Conservation (phyloP, 2,329 filamentous ascomycete genomes). For the Diaporthe capsici region DNA sequence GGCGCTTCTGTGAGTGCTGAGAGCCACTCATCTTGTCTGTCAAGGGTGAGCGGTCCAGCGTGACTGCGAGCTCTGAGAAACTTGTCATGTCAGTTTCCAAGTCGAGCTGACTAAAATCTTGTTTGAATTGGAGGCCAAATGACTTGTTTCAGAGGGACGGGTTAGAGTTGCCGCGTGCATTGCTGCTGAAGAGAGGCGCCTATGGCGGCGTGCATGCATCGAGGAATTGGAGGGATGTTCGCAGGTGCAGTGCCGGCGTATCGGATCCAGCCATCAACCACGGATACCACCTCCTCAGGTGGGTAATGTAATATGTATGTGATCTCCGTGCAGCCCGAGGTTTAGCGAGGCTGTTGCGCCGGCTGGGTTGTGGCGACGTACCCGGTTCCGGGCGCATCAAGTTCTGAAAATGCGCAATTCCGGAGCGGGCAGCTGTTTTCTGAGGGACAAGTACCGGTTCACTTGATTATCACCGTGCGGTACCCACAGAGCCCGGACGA, state of each 20-base stretch:
- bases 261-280: slow-evolving; percentile 7
- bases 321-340: slow-evolving; percentile 32
- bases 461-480: background rate
- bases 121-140: slow-evolving; percentile 21
- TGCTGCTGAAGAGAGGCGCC: slow-evolving; percentile 7
- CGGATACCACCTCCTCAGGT: background rate
- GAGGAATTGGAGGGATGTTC: background rate
- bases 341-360: slow-evolving; percentile 23
- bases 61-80: background rate
- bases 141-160: slow-evolving; percentile 10
- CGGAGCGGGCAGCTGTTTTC: background rate
- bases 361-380: background rate
- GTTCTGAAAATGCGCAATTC: background rate
- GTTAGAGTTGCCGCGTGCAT: slow-evolving; percentile 6
- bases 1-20: slow-evolving; percentile 26
- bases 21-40: slow-evolving; percentile 14
- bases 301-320: background rate
- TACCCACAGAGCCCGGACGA: slow-evolving; percentile 31
- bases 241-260: slow-evolving; percentile 17
- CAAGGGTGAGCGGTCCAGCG: background rate
- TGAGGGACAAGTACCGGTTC: background rate
- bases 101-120: slow-evolving; percentile 13
- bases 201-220: background rate
- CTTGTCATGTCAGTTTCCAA: background rate
- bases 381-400: slow-evolving; percentile 5